A percentile compares a stretch with the other conserved stretches of the same genome.
phyloP scores from a whole-genome alignment of 768 basidiomycete species.

The Kwoniella botswanensis region DNA sequence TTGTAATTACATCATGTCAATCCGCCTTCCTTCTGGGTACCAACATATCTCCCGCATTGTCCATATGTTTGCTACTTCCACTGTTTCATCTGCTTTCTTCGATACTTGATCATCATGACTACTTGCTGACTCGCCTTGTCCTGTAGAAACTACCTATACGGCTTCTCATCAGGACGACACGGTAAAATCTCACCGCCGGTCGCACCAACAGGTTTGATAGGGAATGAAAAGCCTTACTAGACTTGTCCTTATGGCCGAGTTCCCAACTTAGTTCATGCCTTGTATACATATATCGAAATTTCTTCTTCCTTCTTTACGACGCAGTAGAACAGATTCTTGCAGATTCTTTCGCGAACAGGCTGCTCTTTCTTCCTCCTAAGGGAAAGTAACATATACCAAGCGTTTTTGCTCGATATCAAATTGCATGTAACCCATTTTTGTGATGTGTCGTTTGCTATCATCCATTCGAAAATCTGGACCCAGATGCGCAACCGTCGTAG shows the following conservation, averaged over 20 bases:
- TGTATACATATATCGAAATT: not conserved
- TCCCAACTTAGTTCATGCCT: not conserved
- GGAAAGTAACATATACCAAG: no score
- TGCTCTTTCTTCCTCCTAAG: no score
- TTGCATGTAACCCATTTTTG: no score
- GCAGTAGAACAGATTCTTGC: no score
- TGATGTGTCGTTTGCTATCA: no score
- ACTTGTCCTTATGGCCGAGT: not conserved
- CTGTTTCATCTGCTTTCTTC: not conserved
- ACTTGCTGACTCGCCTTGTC: not conserved
- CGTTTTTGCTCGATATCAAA: no score
- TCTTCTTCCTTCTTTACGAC: no score
- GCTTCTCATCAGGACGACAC: conserved; percentile 49
- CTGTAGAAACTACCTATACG: conserved; percentile 49
- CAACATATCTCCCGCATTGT: conserved; percentile 50
- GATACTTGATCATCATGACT: not conserved
- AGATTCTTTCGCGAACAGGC: no score
- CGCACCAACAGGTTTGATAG: conserved; percentile 13
- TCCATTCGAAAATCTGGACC: no score
- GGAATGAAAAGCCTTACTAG: conserved; percentile 44
- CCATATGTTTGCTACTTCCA: conserved; percentile 20
- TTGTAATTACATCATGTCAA: no score
- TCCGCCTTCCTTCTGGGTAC: no score
- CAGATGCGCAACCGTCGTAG: no score
- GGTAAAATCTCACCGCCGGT: conserved; percentile 35